Percentiles rank a stretch among this genome's conserved stretches.
Conservation (phyloP, 192 early-diverging fungal species). For the Glomus cerebriforme region DNA sequence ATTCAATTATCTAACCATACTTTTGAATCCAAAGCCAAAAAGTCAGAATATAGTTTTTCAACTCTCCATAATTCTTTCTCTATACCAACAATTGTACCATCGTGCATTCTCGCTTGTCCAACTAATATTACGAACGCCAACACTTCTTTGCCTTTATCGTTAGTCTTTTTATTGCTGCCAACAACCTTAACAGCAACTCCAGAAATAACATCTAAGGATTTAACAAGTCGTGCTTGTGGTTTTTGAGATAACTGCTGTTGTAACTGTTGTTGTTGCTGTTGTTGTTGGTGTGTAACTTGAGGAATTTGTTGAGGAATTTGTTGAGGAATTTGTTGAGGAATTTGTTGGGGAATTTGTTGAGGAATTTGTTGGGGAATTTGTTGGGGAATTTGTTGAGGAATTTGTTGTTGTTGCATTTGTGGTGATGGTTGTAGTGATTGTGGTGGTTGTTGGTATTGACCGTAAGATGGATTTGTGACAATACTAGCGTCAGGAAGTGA, state of each 20-base stretch:
- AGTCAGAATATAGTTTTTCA: conserved; percentile 88
- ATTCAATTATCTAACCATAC: conserved; percentile 43
- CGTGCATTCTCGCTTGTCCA: conserved; percentile 38
- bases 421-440: not conserved
- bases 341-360: not conserved
- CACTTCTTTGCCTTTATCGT: conserved; percentile 79
- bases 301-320: too few relatives aligned
- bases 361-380: not conserved
- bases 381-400: not conserved
- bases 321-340: not conserved
- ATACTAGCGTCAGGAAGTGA: conserved; percentile 1
- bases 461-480: not conserved
- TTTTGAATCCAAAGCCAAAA: conserved; percentile 77
- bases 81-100: conserved; percentile 26
- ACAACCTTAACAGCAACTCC: conserved; percentile 44
- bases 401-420: conserved; percentile 3
- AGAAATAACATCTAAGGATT: conserved; percentile 14
- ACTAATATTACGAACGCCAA: conserved; percentile 61
- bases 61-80: conserved; percentile 74
- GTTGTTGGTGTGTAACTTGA: not conserved
- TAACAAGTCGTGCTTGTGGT: not conserved
- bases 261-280: conserved; percentile 9
- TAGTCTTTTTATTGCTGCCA: conserved; percentile 64
- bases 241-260: not conserved
- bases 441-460: not conserved